phyloP scores from a whole-genome alignment of 306 rosid genomes.

The Coriaria nepalensis region DNA sequence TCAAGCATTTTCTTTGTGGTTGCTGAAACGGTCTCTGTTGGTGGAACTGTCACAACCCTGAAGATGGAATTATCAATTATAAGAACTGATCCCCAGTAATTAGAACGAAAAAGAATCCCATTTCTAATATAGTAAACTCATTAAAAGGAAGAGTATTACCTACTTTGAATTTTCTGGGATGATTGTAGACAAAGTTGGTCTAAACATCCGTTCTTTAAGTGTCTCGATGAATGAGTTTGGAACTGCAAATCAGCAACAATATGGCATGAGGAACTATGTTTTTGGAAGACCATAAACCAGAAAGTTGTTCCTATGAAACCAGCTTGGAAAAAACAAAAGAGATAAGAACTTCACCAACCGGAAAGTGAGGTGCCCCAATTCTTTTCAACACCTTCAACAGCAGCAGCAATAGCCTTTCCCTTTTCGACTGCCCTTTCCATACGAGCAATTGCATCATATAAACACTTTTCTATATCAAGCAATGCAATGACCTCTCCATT shows the following conservation, averaged over 20 bases:
- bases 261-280: no score
- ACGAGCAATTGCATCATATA: constrained; percentile 94
- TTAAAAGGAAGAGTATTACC: constrained; percentile 52
- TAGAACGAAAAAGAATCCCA: no score
- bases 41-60: constrained; percentile 65
- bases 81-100: no score
- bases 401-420: constrained; percentile 97
- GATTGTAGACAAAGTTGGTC: constrained; percentile 81
- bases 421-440: constrained; percentile 94
- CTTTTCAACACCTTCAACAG: constrained; percentile 97
- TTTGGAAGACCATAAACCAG: no score
- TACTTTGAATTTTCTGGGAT: constrained; percentile 92
- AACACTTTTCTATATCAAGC: constrained; percentile 95
- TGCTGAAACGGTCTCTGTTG: constrained; percentile 56
- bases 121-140: constrained; percentile 3
- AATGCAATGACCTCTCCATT: constrained; percentile 94
- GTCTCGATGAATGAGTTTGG: constrained; percentile 70
- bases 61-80: constrained; percentile 21
- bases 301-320: constrained; percentile 1
- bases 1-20: constrained; percentile 81
- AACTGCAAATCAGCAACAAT: constrained; percentile 31
- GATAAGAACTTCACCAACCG: constrained; percentile 45
- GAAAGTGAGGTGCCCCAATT: constrained; percentile 62
- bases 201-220: constrained; percentile 76
- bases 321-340: no score